These are phyloP conservation scores for Escallonia herrerae DNA, from an alignment of 129 eudicot genomes.

Conservation along the genomic window DNA sequence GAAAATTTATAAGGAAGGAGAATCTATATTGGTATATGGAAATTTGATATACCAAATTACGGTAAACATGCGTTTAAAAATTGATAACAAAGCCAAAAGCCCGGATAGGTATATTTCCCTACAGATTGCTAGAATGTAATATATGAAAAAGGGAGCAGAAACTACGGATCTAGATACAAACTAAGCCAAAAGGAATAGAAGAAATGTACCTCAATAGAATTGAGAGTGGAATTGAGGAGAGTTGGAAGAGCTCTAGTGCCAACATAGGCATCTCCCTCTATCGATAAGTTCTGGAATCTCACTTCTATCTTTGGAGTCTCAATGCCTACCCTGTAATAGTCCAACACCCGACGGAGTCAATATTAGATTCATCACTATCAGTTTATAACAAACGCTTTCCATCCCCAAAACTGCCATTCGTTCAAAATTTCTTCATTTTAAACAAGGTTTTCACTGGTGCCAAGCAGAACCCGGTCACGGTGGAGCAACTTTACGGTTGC, in stretches of 20 bases:
- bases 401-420: background rate
- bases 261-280: conserved; percentile 39
- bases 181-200: background rate
- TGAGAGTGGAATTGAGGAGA: conserved; percentile 29
- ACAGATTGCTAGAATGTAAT: too few species aligned
- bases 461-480: background rate
- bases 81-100: background rate
- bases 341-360: background rate
- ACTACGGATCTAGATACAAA: background rate
- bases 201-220: conserved; percentile 29
- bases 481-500: too few species aligned
- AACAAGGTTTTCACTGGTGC: background rate
- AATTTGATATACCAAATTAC: background rate
- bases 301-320: conserved; percentile 45
- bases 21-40: background rate
- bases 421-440: background rate
- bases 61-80: background rate
- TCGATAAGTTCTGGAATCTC: conserved; percentile 28
- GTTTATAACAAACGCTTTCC: too few species aligned
- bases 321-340: conserved; percentile 35
- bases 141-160: too few species aligned
- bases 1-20: too few species aligned
- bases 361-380: background rate
- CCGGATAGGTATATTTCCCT: too few species aligned
- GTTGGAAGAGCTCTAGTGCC: conserved; percentile 46